Percentiles rank a stretch among this genome's conserved stretches.
phyloP scores from a whole-genome alignment of 306 rosid genomes.

The Trifolium fragiferum region DNA sequence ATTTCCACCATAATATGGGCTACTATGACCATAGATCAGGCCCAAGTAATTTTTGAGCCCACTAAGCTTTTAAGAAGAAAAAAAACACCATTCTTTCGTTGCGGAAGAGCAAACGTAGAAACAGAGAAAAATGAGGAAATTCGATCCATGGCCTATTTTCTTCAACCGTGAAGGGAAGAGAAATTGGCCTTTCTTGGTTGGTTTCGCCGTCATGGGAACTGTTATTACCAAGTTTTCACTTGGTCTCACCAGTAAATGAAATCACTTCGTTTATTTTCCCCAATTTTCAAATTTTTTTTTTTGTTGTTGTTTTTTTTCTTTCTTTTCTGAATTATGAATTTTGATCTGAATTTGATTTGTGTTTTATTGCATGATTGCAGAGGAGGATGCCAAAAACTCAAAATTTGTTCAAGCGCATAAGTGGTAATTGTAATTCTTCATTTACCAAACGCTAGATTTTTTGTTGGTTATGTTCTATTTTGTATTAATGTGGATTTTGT shows the following conservation, averaged over 20 bases:
- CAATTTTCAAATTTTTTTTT: not conserved
- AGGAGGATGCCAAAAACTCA: conserved; percentile 86
- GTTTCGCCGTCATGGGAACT: conserved; percentile 78
- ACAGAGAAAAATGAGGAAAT: conserved; percentile 55
- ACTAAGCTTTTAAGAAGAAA: not conserved
- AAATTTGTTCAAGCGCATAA: conserved; percentile 74
- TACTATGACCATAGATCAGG: not conserved
- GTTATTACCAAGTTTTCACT: conserved; percentile 73
- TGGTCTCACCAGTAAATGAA: conserved; percentile 72
- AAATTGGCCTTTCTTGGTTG: conserved; percentile 88
- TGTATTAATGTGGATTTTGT: not conserved
- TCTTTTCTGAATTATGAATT: not conserved
- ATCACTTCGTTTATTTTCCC: not conserved
- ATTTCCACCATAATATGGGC: not conserved
- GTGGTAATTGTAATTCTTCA: conserved; percentile 47
- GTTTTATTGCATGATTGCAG: conserved; percentile 41
- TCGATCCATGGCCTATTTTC: conserved; percentile 96
- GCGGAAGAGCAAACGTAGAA: not conserved
- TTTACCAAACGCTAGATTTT: conserved; percentile 40
- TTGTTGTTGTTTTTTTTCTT: too few relatives aligned
- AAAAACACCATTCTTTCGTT: not conserved
- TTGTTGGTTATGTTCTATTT: not conserved
- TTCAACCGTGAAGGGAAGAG: conserved; percentile 88
- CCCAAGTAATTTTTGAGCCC: not conserved
- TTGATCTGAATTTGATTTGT: conserved; percentile 14